These are phyloP conservation scores for Penicillium coffeae DNA, from an alignment of 495 filamentous ascomycete genomes.

Conservation along the genomic window DNA sequence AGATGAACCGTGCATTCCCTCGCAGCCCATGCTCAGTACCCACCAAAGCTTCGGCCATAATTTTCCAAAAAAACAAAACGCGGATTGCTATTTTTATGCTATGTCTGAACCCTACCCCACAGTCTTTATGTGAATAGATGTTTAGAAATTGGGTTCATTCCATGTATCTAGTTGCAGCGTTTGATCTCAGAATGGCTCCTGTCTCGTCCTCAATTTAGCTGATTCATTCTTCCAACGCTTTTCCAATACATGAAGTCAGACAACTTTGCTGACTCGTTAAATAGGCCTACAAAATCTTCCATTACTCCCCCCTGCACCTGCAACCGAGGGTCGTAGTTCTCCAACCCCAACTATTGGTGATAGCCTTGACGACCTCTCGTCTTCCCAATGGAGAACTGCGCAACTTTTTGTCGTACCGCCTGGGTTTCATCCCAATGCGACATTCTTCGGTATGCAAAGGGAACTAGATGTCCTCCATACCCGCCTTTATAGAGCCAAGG, in stretches of 20 bases:
- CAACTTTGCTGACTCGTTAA: conserved; percentile 26
- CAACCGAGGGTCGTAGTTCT: conserved; percentile 23
- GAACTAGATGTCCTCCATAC: conserved; percentile 65
- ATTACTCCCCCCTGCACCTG: conserved; percentile 12
- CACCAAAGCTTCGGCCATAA: neutral
- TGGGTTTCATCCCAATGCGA: conserved; percentile 72
- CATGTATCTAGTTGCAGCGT: conserved; percentile 18
- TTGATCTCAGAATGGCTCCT: conserved; percentile 17
- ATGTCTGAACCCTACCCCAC: neutral
- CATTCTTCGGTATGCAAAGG: conserved; percentile 69
- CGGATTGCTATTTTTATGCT: neutral
- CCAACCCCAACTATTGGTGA: conserved; percentile 22
- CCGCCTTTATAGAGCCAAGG: conserved; percentile 61
- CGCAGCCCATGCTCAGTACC: neutral
- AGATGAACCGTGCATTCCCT: neutral
- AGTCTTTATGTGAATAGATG: neutral
- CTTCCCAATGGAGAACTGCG: conserved; percentile 15
- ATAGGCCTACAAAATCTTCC: conserved; percentile 23
- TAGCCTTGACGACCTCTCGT: conserved; percentile 22
- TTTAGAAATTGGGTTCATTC: neutral
- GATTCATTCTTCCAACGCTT: conserved; percentile 14
- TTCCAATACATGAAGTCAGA: conserved; percentile 21
- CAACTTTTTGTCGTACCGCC: conserved; percentile 64
- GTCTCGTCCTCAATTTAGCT: conserved; percentile 19
- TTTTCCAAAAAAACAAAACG: too few species aligned